Percentiles rank a stretch among this genome's conserved stretches.
phyloP scores from a whole-genome alignment of 2,329 filamentous ascomycete species.

The Aschersonia sp. region DNA sequence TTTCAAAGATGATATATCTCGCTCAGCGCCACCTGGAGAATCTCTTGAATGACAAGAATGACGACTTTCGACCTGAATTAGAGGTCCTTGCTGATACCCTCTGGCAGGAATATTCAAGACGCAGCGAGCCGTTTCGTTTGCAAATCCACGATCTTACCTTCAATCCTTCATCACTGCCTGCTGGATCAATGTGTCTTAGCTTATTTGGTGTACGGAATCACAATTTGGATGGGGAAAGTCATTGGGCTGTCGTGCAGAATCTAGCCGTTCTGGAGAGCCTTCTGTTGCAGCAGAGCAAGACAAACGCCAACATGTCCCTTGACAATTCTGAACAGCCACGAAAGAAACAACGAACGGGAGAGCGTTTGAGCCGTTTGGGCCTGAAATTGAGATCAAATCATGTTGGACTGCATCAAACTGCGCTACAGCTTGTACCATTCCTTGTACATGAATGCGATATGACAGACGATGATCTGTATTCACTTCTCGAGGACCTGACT shows the following conservation, averaged over 20 bases:
- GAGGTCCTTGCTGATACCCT: slow-evolving; percentile 56
- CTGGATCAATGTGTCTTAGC: slow-evolving; percentile 30
- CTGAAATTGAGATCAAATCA: slow-evolving; percentile 32
- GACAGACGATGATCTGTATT: slow-evolving; percentile 34
- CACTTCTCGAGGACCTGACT: slow-evolving; percentile 43
- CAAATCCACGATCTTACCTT: slow-evolving; percentile 66
- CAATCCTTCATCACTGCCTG: slow-evolving; percentile 25
- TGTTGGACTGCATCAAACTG: slow-evolving; percentile 29
- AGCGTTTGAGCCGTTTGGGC: slow-evolving; percentile 29
- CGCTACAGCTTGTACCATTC: slow-evolving; percentile 44
- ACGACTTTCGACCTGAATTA: slow-evolving; percentile 31
- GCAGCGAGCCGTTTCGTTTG: slow-evolving; percentile 56
- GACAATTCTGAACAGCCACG: slow-evolving; percentile 31
- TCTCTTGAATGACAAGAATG: slow-evolving; percentile 28
- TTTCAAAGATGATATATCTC: slow-evolving; percentile 58
- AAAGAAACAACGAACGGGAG: slow-evolving; percentile 33
- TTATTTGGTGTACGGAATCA: slow-evolving; percentile 39
- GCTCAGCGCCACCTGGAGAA: slow-evolving; percentile 48
- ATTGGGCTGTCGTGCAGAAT: slow-evolving; percentile 45
- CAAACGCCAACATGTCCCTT: slow-evolving; percentile 7
- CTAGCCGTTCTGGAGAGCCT: slow-evolving; percentile 42
- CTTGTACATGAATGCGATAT: slow-evolving; percentile 32
- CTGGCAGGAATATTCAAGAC: slow-evolving; percentile 63
- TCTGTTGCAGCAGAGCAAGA: slow-evolving; percentile 16
- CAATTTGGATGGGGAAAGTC: slow-evolving; percentile 38